phyloP scores from a whole-genome alignment of 2,329 filamentous ascomycete species.

The Myriangium duriaei region DNA sequence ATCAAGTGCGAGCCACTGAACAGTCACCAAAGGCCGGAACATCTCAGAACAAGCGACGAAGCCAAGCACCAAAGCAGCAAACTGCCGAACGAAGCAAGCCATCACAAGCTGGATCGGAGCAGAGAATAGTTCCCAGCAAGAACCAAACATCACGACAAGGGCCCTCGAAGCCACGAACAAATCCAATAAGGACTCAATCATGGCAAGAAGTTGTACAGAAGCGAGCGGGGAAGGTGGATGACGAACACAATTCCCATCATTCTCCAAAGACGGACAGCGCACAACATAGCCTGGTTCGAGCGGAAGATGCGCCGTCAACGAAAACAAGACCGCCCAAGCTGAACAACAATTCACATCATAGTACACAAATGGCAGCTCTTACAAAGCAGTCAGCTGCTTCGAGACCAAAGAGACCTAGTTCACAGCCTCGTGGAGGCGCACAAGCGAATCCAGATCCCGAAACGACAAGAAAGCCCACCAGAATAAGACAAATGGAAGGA shows the following conservation, averaged over 20 bases:
- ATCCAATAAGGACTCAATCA: too few species aligned
- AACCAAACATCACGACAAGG: too few species aligned
- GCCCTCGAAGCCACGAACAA: too few species aligned
- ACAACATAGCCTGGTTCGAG: neutral
- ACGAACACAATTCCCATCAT: too few species aligned
- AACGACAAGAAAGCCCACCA: slow-evolving; percentile 11
- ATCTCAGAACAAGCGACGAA: slow-evolving; percentile 9
- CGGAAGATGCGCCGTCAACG: neutral
- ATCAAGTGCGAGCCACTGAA: slow-evolving; percentile 7
- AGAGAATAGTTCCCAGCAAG: slow-evolving; percentile 11
- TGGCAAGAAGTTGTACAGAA: too few species aligned
- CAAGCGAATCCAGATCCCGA: slow-evolving; percentile 12
- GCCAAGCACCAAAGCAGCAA: slow-evolving; percentile 11
- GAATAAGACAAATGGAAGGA: slow-evolving; percentile 11
- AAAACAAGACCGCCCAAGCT: neutral
- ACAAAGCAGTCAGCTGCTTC: slow-evolving; percentile 1
- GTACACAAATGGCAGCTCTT: neutral
- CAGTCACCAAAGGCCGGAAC: slow-evolving; percentile 10
- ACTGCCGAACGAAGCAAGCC: slow-evolving; percentile 9
- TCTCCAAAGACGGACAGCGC: slow-evolving; percentile 12
- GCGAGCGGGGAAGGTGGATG: too few species aligned
- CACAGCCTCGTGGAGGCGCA: slow-evolving; percentile 3
- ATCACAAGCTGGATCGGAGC: slow-evolving; percentile 10
- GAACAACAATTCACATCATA: neutral
- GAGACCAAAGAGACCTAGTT: neutral